These are phyloP conservation scores for Colletotrichum lentis DNA, from an alignment of 2,329 filamentous ascomycete species.

Conservation along the genomic window DNA sequence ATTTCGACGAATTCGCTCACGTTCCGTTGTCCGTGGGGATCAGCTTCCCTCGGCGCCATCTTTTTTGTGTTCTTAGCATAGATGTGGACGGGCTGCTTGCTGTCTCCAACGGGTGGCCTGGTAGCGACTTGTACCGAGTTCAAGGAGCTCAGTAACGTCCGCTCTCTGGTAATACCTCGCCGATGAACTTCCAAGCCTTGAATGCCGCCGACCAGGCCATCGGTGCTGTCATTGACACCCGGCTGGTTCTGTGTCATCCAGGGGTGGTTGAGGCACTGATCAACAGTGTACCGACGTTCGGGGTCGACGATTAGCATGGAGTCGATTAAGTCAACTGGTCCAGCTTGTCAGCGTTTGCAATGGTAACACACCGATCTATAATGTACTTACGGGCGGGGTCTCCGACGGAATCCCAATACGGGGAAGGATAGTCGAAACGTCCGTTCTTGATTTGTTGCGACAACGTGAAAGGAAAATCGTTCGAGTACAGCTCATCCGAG, in stretches of 20 bases:
- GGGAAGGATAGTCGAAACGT: slow-evolving; percentile 91
- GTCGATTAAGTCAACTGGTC: slow-evolving; percentile 84
- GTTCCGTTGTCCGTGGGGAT: slow-evolving; percentile 71
- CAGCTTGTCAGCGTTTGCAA: background rate
- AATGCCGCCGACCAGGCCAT: slow-evolving; percentile 88
- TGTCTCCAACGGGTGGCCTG: slow-evolving; percentile 56
- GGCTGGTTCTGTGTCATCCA: slow-evolving; percentile 76
- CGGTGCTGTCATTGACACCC: slow-evolving; percentile 83
- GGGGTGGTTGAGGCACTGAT: slow-evolving; percentile 89
- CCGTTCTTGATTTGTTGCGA: slow-evolving; percentile 90
- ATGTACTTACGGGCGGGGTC: slow-evolving; percentile 73
- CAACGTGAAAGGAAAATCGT: slow-evolving; percentile 84
- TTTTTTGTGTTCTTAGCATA: slow-evolving; percentile 73
- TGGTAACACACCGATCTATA: too few species aligned
- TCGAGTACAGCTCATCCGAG: slow-evolving; percentile 86
- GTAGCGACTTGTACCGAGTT: slow-evolving; percentile 72
- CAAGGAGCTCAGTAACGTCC: slow-evolving; percentile 83
- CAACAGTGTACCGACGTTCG: slow-evolving; percentile 83
- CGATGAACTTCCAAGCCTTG: slow-evolving; percentile 83
- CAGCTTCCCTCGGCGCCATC: slow-evolving; percentile 61
- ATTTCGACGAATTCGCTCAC: slow-evolving; percentile 82
- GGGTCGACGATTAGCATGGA: slow-evolving; percentile 91
- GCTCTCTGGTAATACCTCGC: slow-evolving; percentile 80
- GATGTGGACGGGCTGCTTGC: slow-evolving; percentile 70
- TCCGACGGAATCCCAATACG: slow-evolving; percentile 91